Base-by-base conservation (phyloP, 140 eudicot genomes). In the Bidens hawaiensis region DNA sequence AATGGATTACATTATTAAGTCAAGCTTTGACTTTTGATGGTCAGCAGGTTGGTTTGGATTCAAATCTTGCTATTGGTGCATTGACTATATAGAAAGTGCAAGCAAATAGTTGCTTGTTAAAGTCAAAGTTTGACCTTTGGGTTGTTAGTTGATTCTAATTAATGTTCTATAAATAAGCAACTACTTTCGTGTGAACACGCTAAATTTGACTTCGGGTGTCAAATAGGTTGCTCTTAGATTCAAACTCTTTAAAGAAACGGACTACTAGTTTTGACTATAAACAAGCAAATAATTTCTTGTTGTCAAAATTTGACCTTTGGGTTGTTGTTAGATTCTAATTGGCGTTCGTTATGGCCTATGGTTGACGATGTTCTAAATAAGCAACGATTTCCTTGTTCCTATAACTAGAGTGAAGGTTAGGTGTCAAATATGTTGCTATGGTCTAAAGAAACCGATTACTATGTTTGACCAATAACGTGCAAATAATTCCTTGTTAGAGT, bases 31-130 rank as follows among this genome's bases (percentile, higher is more conserved):
- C 56, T 42, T 46, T 59, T 69, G 60, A 5, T 11, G 4, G 52
- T 58, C 61, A 46, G 25, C 50, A 46, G 61, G 28, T 58, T 69
- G 25, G 2, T 68, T n/a, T n/a, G 21, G 59, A 28, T 26, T 45
- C 14, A 15, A 46, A 58, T 8, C 18, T 68, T 13, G 27, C 12
- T 21, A 6, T 14, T 49, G 56, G 56, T 49, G 28, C 28, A 49
- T 49, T 21, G 27, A 0, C 10, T 9, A 5, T 26, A 13, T 5
- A 27, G 41, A 55, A 55, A 27, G 24, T 56, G 12, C 40, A 61
- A 17, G 52, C 52, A 46, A 13, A n/a, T 41, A 28, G 7, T 2
- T 31, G 1, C 5, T 60, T 23, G 24, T 19, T 15, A 18, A 6
- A 21, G 26, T 17, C 43, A 14, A 60, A 14, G 6, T n/a, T 40